Evolutionary conservation across 768 basidiomycete species (phyloP).

Genomic region (Tulasnella sp.): DNA sequence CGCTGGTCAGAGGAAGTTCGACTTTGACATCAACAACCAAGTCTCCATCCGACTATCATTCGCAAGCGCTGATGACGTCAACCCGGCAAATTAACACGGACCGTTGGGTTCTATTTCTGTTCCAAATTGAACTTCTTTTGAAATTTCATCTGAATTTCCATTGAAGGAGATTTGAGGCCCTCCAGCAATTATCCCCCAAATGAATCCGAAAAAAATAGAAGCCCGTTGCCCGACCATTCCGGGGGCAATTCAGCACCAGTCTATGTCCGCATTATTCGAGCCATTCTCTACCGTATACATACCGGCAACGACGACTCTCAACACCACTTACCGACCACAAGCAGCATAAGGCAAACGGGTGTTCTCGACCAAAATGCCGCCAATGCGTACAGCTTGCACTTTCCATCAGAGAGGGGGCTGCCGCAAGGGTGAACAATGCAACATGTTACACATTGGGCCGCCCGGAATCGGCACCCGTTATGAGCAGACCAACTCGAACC

Average conservation of each 20-base stretch:
- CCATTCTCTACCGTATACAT: neutral
- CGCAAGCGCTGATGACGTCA: neutral
- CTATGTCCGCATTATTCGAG: neutral
- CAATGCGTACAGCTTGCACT: neutral
- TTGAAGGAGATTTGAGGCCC: neutral
- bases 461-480: neutral
- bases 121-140: neutral
- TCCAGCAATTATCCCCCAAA: neutral
- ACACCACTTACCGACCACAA: neutral
- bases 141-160: neutral
- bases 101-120: neutral
- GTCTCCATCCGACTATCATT: neutral
- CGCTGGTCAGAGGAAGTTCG: neutral
- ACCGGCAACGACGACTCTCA: neutral
- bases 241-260: neutral
- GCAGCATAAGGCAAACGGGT: neutral
- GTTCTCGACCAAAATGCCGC: neutral
- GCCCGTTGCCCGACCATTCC: neutral
- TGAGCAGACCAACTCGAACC: neutral
- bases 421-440: neutral
- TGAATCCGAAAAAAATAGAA: neutral
- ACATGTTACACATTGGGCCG: neutral
- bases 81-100: neutral
- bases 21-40: neutral
- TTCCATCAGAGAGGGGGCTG: neutral